Base-by-base conservation (phyloP, 345 rosid species). In the Trapa incisa region DNA sequence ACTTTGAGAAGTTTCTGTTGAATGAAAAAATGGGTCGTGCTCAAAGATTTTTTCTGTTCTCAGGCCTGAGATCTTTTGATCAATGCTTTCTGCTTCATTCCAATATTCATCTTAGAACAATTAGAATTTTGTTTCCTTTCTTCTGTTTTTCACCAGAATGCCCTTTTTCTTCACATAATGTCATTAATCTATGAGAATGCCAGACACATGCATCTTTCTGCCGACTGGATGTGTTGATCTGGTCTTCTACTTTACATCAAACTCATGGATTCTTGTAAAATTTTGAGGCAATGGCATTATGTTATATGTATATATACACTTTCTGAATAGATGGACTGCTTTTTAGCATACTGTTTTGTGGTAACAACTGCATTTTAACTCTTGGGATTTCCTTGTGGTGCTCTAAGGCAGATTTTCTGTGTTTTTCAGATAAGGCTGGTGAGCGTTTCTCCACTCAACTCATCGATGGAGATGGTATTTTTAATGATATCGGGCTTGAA, bases 381-480 rank as follows among this genome's bases (percentile, higher is more conserved):
- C 29, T 45, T 69, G 16, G 37, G 54, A 17, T 32, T 13, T 65
- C 42, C 36, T 41, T 48, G 63, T 58, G 43, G 6, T 56, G n/a
- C 61, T 47, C 65, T 61, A n/a, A 61, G 33, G 29, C 58, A 22
- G 33, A 65, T 2, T 22, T 52, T 50, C 33, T 32, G 22, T 10
- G 35, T 38, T 75, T 72, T 57, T 50, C 82, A 83, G 96, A 72
- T 14, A 75, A 66, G 16, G 74, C 72, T 14, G 80, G 77, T 47
- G 79, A 74, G n/a, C 73, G 80, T 67, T 89, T 88, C 75, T 89
- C 97, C 22, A 86, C 96, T 53, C 99, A 91, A 81, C 89, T 95
- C 74, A 85, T 95, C 66, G 96, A 91, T 67, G 97, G 99, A 64
- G 96, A 89, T 78, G 97, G 99, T 65, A 8, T 37, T 48, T 95